These are phyloP conservation scores for Nemophila menziesii DNA, from an alignment of 257 asterid species.

Conservation along the genomic window DNA sequence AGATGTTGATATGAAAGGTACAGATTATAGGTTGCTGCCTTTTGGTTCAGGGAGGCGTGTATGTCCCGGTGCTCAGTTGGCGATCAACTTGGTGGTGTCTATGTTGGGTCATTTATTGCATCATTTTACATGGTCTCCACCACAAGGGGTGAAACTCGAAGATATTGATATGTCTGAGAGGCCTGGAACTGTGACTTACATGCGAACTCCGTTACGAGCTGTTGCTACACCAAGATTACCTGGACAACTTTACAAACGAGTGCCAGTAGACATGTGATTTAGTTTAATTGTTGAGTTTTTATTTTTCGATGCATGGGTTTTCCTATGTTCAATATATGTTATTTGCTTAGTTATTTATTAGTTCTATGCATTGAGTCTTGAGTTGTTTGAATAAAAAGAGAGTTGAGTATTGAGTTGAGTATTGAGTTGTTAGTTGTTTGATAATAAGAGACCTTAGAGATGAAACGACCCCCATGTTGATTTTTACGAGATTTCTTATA, in stretches of 20 bases:
- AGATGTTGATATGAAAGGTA: constrained; percentile 80
- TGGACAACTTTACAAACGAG: constrained; percentile 44
- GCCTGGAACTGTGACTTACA: constrained; percentile 72
- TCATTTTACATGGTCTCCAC: constrained; percentile 45
- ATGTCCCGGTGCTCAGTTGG: constrained; percentile 79
- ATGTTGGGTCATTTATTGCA: constrained; percentile 72
- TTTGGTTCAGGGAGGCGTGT: constrained; percentile 77
- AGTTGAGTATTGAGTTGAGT: too few species aligned
- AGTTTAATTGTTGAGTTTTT: not conserved
- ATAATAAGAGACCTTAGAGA: too few species aligned
- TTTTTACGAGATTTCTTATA: too few species aligned
- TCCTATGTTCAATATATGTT: too few species aligned
- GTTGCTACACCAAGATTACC: constrained; percentile 58
- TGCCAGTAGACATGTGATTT: constrained; percentile 30
- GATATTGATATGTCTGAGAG: constrained; percentile 79
- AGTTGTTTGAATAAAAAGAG: too few species aligned
- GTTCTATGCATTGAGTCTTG: too few species aligned
- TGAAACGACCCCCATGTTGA: too few species aligned
- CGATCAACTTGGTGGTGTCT: constrained; percentile 44
- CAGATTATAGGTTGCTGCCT: constrained; percentile 58
- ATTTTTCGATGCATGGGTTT: not conserved
- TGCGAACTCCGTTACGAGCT: constrained; percentile 52
- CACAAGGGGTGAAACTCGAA: constrained; percentile 36
- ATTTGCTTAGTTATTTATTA: too few species aligned
- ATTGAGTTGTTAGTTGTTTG: too few species aligned